Evolutionary conservation across 768 basidiomycete genomes (phyloP).

Genomic region (Suillus subalutaceus): DNA sequence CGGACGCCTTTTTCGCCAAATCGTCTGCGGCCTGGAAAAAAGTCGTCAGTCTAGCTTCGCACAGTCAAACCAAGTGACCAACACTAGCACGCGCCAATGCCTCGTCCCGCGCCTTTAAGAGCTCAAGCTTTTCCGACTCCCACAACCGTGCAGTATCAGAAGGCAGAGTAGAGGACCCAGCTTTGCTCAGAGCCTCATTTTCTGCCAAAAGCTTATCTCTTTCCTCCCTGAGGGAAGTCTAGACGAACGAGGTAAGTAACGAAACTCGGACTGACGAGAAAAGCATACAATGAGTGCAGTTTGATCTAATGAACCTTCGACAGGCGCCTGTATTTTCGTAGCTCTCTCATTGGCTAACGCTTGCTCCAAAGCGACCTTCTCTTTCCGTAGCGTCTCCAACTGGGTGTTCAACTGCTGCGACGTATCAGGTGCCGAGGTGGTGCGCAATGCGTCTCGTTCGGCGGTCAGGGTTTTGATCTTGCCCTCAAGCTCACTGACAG

Average conservation of each 20-base stretch:
- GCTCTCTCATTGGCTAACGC: slow-evolving; percentile 41
- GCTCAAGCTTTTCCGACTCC: slow-evolving; percentile 63
- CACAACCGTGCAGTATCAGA: slow-evolving; percentile 43
- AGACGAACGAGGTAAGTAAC: slow-evolving; percentile 8
- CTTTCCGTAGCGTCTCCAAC: slow-evolving; percentile 37
- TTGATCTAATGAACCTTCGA: slow-evolving; percentile 25
- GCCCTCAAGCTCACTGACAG: slow-evolving; percentile 26
- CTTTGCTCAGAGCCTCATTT: slow-evolving; percentile 45
- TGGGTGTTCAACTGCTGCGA: slow-evolving; percentile 37
- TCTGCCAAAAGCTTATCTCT: slow-evolving; percentile 64
- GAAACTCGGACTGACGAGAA: neutral
- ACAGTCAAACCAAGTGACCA: slow-evolving; percentile 9
- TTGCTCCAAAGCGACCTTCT: slow-evolving; percentile 43
- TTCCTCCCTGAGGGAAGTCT: slow-evolving; percentile 61
- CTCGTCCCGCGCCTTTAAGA: slow-evolving; percentile 62
- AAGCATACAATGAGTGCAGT: slow-evolving; percentile 35
- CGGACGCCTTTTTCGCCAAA: slow-evolving; percentile 44
- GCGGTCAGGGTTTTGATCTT: slow-evolving; percentile 31
- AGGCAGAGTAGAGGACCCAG: slow-evolving; percentile 21
- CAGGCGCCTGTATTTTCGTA: slow-evolving; percentile 22
- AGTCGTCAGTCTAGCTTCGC: slow-evolving; percentile 6
- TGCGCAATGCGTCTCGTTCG: slow-evolving; percentile 34
- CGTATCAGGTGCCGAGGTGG: slow-evolving; percentile 18
- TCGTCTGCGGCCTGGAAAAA: slow-evolving; percentile 41
- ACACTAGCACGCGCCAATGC: slow-evolving; percentile 64